Evolutionary conservation across 1,284 basidiomycete species (phyloP).

Genomic region (Ustilago vetiveriae): DNA sequence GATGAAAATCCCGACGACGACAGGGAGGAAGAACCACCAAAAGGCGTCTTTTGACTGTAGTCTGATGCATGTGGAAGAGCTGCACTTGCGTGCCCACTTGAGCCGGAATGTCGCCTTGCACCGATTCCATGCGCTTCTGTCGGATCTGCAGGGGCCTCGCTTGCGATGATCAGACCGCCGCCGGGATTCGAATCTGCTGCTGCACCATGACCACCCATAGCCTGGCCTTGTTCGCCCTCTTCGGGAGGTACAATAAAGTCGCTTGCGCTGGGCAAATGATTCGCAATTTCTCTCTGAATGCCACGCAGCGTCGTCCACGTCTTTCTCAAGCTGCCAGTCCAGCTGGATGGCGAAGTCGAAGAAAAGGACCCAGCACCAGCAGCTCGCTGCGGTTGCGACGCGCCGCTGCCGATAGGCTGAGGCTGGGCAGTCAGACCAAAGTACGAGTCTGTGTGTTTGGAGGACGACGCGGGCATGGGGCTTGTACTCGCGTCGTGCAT

Average conservation of each 20-base stretch:
- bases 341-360: constrained; percentile 34
- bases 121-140: not conserved
- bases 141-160: constrained; percentile 4
- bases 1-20: constrained; percentile 23
- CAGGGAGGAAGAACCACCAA: constrained; percentile 11
- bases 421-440: constrained; percentile 32
- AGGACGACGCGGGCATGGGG: constrained; percentile 25
- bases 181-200: constrained; percentile 25
- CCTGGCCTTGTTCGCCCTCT: constrained; percentile 16
- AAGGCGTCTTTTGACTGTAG: constrained; percentile 41
- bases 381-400: not conserved
- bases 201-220: constrained; percentile 1
- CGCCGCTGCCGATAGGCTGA: constrained; percentile 19
- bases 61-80: constrained; percentile 37
- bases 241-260: constrained; percentile 50
- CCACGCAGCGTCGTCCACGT: constrained; percentile 54
- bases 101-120: constrained; percentile 3
- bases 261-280: constrained; percentile 46
- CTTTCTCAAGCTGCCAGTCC: constrained; percentile 49
- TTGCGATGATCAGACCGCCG: constrained; percentile 38
- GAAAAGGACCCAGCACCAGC: constrained; percentile 8
- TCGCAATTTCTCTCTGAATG: constrained; percentile 39
- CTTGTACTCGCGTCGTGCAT: constrained; percentile 53
- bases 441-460: constrained; percentile 28
- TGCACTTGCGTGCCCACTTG: constrained; percentile 6